Conservation (phyloP, 352 stramenopile genomes). For the Phytophthora capsici region DNA sequence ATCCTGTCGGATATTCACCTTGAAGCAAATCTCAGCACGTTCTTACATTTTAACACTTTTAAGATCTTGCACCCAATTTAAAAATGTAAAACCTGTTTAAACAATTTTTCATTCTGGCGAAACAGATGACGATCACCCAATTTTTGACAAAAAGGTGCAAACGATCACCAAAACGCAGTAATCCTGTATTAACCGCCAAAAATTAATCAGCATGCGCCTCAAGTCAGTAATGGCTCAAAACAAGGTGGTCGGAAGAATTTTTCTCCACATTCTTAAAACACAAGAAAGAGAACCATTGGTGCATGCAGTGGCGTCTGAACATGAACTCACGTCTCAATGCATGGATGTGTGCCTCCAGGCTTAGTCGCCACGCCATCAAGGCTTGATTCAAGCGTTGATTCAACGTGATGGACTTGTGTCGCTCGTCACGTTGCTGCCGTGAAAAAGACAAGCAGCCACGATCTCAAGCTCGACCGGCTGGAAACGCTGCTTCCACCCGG, state of each 20-base stretch:
- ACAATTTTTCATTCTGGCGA: no score
- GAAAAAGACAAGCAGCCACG: constrained; percentile 7
- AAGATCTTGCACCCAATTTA: no score
- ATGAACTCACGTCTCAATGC: no score
- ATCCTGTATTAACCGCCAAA: constrained; percentile 1
- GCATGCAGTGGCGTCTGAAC: no score
- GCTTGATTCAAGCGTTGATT: no score
- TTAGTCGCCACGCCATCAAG: no score
- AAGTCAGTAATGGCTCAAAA: constrained; percentile 4
- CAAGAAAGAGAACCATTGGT: no score
- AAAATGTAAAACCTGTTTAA: no score
- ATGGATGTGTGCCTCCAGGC: no score
- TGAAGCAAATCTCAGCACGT: no score
- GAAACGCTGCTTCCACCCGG: background rate
- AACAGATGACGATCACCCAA: background rate
- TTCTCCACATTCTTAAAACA: background rate
- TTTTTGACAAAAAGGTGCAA: background rate
- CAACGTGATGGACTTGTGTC: background rate
- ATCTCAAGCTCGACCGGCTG: background rate
- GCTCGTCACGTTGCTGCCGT: constrained; percentile 4
- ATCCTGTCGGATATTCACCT: no score
- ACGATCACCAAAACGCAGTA: background rate
- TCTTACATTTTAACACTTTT: no score
- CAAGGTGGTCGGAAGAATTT: background rate
- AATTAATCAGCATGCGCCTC: background rate